Evolutionary conservation across 345 rosid species (phyloP).

Genomic region (Crucihimalaya himalaica): DNA sequence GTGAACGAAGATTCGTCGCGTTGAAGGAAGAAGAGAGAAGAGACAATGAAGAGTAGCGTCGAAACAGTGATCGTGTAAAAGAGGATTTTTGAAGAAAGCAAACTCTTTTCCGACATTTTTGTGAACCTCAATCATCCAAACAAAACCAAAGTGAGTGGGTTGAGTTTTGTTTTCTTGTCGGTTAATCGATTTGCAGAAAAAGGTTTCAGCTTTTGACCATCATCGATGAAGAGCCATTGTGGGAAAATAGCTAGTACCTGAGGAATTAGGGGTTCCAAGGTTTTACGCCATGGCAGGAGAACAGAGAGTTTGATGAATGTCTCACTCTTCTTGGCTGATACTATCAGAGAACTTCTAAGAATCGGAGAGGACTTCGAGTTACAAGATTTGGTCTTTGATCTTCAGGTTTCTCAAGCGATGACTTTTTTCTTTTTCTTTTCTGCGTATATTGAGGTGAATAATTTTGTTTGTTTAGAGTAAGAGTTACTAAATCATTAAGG

Average conservation of each 20-base stretch:
- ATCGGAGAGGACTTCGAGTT: constrained; percentile 11
- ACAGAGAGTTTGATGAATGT: constrained; percentile 3
- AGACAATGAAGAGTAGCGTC: constrained; percentile 53
- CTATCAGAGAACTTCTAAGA: not conserved
- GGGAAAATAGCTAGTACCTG: constrained; percentile 22
- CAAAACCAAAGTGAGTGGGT: constrained; percentile 7
- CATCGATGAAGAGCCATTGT: not conserved
- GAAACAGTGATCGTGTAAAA: constrained; percentile 58
- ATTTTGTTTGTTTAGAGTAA: too few relatives aligned
- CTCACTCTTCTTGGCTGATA: not conserved
- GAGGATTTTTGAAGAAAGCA: constrained; percentile 56
- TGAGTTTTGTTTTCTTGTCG: not conserved
- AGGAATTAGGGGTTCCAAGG: constrained; percentile 7
- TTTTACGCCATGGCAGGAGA: constrained; percentile 17
- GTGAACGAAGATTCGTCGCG: constrained; percentile 51
- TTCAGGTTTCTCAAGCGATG: constrained; percentile 1
- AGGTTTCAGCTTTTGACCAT: constrained; percentile 25
- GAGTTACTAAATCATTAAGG: too few relatives aligned
- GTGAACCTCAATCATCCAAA: constrained; percentile 19
- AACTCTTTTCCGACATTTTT: constrained; percentile 58
- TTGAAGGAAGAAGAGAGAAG: constrained; percentile 65
- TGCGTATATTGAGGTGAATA: too few relatives aligned
- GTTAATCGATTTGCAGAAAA: not conserved
- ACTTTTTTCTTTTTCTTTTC: too few relatives aligned
- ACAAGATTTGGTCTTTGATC: constrained; percentile 17